These are phyloP conservation scores for Brassica cretica DNA, from an alignment of 345 rosid genomes.

Conservation along the genomic window DNA sequence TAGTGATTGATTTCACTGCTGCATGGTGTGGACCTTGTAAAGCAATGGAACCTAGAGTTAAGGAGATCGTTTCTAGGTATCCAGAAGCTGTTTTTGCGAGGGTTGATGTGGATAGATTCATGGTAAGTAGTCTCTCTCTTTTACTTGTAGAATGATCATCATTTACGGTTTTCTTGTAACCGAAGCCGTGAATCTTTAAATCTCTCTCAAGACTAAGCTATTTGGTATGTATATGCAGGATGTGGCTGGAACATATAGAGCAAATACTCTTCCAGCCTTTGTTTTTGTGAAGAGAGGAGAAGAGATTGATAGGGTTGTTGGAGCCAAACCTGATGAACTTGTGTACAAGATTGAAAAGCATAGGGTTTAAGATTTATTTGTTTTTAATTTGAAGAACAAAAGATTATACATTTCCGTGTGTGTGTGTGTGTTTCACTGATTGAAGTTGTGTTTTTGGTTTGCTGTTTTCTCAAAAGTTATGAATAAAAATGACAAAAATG, in stretches of 20 bases:
- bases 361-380: constrained; percentile 7
- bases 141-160: not conserved
- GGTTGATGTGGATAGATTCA: constrained; percentile 66
- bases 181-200: not conserved
- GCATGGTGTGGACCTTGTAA: constrained; percentile 87
- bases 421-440: constrained; percentile 9
- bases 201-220: constrained; percentile 4
- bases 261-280: constrained; percentile 60
- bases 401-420: not conserved
- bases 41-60: constrained; percentile 53
- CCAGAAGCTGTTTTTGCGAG: constrained; percentile 57
- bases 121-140: constrained; percentile 35
- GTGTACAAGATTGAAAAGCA: constrained; percentile 60
- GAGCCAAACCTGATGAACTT: constrained; percentile 62
- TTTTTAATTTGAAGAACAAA: not conserved
- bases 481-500: constrained; percentile 13
- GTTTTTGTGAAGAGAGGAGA: constrained; percentile 65
- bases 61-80: constrained; percentile 53
- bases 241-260: constrained; percentile 50
- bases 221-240: constrained; percentile 41
- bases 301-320: constrained; percentile 61
- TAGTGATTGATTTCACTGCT: constrained; percentile 78
- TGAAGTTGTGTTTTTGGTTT: constrained; percentile 7
- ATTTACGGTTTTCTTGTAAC: not conserved
- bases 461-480: constrained; percentile 4